Conservation (phyloP, 2,329 filamentous ascomycete species). For the Alternaria dauci region DNA sequence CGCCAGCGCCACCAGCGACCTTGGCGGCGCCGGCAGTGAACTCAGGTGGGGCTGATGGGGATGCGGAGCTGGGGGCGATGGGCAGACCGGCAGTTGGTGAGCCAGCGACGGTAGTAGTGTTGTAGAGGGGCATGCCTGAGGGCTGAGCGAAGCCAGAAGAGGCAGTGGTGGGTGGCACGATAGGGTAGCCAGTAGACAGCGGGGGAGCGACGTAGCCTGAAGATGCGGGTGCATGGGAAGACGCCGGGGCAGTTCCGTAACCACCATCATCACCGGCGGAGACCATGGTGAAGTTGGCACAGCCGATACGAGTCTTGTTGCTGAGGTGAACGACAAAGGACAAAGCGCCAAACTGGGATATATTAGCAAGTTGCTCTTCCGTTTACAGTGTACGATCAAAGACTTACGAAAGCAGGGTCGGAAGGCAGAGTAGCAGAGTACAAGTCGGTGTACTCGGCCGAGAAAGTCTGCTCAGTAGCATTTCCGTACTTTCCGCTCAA, state of each 20-base stretch:
- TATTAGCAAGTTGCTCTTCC: neutral
- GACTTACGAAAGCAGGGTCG: slow-evolving; percentile 52
- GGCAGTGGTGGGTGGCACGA: slow-evolving; percentile 7
- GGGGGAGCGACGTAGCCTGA: neutral
- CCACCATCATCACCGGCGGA: slow-evolving; percentile 61
- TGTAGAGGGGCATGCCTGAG: slow-evolving; percentile 26
- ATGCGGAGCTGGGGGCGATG: slow-evolving; percentile 22
- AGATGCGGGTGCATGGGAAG: neutral
- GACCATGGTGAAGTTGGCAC: slow-evolving; percentile 64
- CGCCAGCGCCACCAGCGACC: slow-evolving; percentile 32
- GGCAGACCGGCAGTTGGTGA: slow-evolving; percentile 28
- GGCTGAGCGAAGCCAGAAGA: slow-evolving; percentile 19
- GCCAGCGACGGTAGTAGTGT: slow-evolving; percentile 16
- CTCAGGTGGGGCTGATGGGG: slow-evolving; percentile 23
- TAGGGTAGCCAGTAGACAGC: slow-evolving; percentile 6
- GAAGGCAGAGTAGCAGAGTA: slow-evolving; percentile 49
- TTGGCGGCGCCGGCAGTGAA: slow-evolving; percentile 32
- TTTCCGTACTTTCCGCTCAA: slow-evolving; percentile 57
- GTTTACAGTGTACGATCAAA: neutral
- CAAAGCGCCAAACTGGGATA: slow-evolving; percentile 57
- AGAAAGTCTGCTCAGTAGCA: slow-evolving; percentile 42
- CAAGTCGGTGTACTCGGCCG: slow-evolving; percentile 44
- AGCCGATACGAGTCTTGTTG: slow-evolving; percentile 64
- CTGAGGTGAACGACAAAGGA: slow-evolving; percentile 63
- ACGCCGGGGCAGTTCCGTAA: slow-evolving; percentile 45